These are phyloP conservation scores for Neofusicoccum parvum DNA, from an alignment of 2,329 filamentous ascomycete genomes.

Conservation along the genomic window DNA sequence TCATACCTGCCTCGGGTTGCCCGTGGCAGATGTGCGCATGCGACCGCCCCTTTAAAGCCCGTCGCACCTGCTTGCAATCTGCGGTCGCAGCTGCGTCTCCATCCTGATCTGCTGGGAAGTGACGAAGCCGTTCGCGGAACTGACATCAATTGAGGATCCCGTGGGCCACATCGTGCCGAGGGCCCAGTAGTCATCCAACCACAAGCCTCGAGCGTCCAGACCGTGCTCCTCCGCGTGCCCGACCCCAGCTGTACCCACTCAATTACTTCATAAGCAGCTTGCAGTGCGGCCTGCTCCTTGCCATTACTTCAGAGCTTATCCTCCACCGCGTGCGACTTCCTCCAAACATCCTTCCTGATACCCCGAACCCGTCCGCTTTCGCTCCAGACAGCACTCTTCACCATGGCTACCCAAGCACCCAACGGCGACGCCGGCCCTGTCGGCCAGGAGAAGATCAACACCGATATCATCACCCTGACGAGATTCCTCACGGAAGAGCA, in stretches of 20 bases:
- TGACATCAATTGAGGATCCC: constrained; percentile 22
- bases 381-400: neutral
- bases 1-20: neutral
- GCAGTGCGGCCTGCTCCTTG: neutral
- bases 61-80: constrained; percentile 1
- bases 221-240: constrained; percentile 21
- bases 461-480: constrained; percentile 92
- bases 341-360: constrained; percentile 12
- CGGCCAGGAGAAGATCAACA: constrained; percentile 81
- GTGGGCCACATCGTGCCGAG: constrained; percentile 20
- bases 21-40: neutral
- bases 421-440: constrained; percentile 56
- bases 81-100: neutral
- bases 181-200: constrained; percentile 15
- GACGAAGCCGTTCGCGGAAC: constrained; percentile 14
- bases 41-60: neutral
- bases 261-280: constrained; percentile 21
- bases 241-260: constrained; percentile 22
- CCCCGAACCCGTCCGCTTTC: neutral
- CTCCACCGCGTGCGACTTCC: neutral
- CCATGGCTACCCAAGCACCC: constrained; percentile 36
- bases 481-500: constrained; percentile 97
- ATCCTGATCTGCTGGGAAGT: constrained; percentile 7
- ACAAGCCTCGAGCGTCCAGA: constrained; percentile 16
- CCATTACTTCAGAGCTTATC: constrained; percentile 14